Base-by-base conservation (phyloP, 164 flowering plant species). In the Piper betle region DNA sequence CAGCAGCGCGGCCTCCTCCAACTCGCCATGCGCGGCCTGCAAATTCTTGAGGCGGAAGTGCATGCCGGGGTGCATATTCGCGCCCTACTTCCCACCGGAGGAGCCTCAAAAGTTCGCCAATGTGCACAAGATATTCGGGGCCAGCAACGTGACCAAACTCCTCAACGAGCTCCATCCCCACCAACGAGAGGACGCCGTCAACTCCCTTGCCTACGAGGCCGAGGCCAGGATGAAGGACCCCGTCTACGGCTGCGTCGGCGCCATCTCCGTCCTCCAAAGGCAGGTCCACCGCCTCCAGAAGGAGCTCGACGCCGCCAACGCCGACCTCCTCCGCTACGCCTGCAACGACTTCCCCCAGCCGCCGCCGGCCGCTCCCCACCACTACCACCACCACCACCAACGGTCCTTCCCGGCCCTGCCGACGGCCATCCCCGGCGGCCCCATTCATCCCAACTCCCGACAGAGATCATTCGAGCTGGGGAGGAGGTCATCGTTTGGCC, bases 101-200 rank as follows among this genome's bases (percentile, higher is more conserved):
- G 87, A 86, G 74, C 88, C 92, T 0, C 83, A 81, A 42, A 86
- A 84, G 56, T 86, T 86, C 54, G 79, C 83, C 18, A 79, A 77
- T 57, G 93, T 86, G n/a, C 93, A 86, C 84, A 84, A 81, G 71
- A 80, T 86, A 42, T 86, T 86, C 55, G 93, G 93, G 0, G 93
- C 89, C 9, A 86, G 93, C 79, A 86, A 86, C 53, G 87, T 84
- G 5, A 76, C 84, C 40, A 86, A 84, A 73, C 78, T 86, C 17
- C 82, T 86, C 53, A 76, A 80, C 48, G 89, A 84, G 62, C 75
- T 86, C 19, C 81, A 50, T 25, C 82, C 83, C 0, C 82, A 81
- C 50, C 93, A 82, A 69, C 75, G 93, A 52, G 93, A 84, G 66
- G 89, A 84, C 60, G 89, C 90, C 2, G 93, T 82, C 33, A 86